A percentile compares a stretch with the other conserved stretches of the same genome.
Conservation (phyloP, 1,284 basidiomycete species). For the Papiliotrema nemorosa region DNA sequence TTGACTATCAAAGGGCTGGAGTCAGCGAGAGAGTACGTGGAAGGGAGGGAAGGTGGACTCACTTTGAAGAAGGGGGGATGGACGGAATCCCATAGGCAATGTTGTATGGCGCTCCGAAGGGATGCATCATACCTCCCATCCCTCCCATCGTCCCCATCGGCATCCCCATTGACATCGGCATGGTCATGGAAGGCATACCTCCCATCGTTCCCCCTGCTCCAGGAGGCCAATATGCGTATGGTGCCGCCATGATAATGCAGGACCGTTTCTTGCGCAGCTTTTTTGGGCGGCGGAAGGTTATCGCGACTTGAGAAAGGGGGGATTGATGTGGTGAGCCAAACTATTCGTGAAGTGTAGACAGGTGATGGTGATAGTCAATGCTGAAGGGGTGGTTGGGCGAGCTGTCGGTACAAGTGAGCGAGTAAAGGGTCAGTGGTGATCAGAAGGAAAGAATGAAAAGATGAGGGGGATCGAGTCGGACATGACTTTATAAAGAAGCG, state of each 20-base stretch:
- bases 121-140: too few relatives aligned
- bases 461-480: too few relatives aligned
- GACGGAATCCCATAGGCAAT: constrained; percentile 5
- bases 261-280: not conserved
- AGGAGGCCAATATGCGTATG: not conserved
- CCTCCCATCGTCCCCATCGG: not conserved
- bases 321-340: too few relatives aligned
- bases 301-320: too few relatives aligned
- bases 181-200: not conserved
- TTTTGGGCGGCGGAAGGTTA: not conserved
- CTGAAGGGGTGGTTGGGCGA: too few relatives aligned
- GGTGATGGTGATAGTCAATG: too few relatives aligned
- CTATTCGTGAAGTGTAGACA: too few relatives aligned
- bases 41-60: not conserved
- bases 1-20: constrained; percentile 18
- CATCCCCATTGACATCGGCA: not conserved
- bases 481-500: too few relatives aligned
- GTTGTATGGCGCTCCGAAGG: not conserved
- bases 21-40: not conserved
- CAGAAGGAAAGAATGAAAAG: too few relatives aligned
- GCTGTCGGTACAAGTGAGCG: too few relatives aligned
- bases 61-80: constrained; percentile 12
- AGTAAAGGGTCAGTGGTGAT: too few relatives aligned
- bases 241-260: not conserved
- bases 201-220: not conserved